phyloP scores from a whole-genome alignment of 2,329 filamentous ascomycete genomes.

The Paraconiothyrium sp. region DNA sequence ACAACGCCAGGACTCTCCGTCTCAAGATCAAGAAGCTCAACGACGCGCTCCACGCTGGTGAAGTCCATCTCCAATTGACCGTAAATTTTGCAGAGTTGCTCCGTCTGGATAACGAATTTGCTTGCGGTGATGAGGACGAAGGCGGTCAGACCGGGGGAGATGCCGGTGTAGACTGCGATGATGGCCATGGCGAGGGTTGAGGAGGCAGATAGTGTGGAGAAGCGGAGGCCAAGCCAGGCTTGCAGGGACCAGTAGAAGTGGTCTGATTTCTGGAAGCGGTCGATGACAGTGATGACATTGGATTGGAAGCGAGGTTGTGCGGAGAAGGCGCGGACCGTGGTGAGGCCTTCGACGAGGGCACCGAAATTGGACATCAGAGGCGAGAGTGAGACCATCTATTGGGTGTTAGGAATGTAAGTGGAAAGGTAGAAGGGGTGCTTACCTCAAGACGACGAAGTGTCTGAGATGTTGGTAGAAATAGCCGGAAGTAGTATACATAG shows the following conservation, averaged over 20 bases:
- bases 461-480: constrained; percentile 84
- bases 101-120: constrained; percentile 73
- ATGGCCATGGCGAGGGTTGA: constrained; percentile 79
- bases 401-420: constrained; percentile 18
- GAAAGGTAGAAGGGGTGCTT: constrained; percentile 15
- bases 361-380: constrained; percentile 94
- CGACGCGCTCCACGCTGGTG: constrained; percentile 85
- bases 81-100: constrained; percentile 79
- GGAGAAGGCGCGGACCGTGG: constrained; percentile 84
- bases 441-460: constrained; percentile 80
- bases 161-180: constrained; percentile 77
- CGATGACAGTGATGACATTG: constrained; percentile 80
- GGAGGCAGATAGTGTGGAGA: constrained; percentile 74
- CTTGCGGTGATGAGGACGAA: constrained; percentile 81
- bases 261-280: constrained; percentile 92
- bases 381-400: constrained; percentile 80
- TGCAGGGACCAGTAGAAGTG: constrained; percentile 94
- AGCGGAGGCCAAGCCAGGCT: constrained; percentile 83
- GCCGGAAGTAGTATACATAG: constrained; percentile 78
- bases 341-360: constrained; percentile 83
- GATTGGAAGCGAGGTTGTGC: constrained; percentile 82
- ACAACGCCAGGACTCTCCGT: constrained; percentile 75
- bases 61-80: constrained; percentile 92
- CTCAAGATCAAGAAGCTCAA: constrained; percentile 81
- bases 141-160: constrained; percentile 80